phyloP scores from a whole-genome alignment of 2,329 filamentous ascomycete species.

The Beauveria australis region DNA sequence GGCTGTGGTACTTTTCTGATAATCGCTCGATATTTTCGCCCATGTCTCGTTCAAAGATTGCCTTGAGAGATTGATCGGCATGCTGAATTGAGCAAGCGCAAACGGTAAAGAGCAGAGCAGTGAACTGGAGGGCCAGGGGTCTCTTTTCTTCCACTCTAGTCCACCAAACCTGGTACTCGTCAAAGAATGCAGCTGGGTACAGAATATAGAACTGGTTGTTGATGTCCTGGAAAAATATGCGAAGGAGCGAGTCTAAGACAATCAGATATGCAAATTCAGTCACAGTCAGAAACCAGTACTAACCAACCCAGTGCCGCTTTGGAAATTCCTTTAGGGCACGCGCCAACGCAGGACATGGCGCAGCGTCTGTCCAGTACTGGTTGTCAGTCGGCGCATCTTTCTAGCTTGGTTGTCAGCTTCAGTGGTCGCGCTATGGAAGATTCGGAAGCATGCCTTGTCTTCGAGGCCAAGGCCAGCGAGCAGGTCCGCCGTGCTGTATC shows the following conservation, averaged over 20 bases:
- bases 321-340: conserved; percentile 26
- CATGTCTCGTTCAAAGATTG: conserved; percentile 24
- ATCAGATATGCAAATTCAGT: not conserved
- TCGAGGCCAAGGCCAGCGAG: conserved; percentile 2
- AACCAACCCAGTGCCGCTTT: conserved; percentile 26
- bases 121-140: conserved; percentile 28
- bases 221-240: conserved; percentile 29
- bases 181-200: conserved; percentile 26
- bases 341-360: conserved; percentile 22
- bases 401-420: conserved; percentile 7
- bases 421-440: not conserved
- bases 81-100: conserved; percentile 30
- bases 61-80: conserved; percentile 22
- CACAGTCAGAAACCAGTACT: not conserved
- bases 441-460: conserved; percentile 2
- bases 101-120: conserved; percentile 28
- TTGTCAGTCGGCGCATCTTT: conserved; percentile 12
- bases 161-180: conserved; percentile 31
- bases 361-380: conserved; percentile 14
- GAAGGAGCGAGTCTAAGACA: conserved; percentile 25
- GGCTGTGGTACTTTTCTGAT: conserved; percentile 25
- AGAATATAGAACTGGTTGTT: conserved; percentile 33
- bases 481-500: not conserved
- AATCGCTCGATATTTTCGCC: conserved; percentile 21
- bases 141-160: conserved; percentile 18